Percentiles rank a stretch among this genome's conserved stretches.
Conservation (phyloP, 2,329 filamentous ascomycete species). For the Plectosphaerella plurivora region DNA sequence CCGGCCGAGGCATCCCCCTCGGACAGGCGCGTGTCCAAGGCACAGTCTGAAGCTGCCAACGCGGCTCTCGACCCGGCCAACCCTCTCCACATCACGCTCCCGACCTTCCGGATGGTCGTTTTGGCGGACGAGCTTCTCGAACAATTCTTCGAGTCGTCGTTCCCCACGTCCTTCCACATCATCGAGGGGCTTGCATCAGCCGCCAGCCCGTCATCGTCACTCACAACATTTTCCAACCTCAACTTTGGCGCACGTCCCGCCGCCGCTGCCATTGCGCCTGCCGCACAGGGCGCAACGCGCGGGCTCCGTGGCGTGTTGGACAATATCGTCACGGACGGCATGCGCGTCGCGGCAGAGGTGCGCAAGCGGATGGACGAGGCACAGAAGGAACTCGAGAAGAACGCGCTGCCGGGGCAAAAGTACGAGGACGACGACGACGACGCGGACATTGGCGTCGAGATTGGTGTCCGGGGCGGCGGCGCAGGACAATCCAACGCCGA, state of each 20-base stretch:
- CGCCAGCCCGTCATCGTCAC: slow-evolving; percentile 46
- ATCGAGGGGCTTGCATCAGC: slow-evolving; percentile 53
- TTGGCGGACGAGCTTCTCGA: slow-evolving; percentile 93
- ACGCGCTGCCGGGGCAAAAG: slow-evolving; percentile 59
- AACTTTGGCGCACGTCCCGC: slow-evolving; percentile 48
- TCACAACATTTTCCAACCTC: slow-evolving; percentile 81
- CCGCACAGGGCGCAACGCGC: slow-evolving; percentile 56
- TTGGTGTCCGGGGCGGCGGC: slow-evolving; percentile 30
- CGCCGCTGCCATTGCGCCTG: slow-evolving; percentile 30
- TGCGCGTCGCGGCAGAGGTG: slow-evolving; percentile 92
- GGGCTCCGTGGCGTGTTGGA: slow-evolving; percentile 90
- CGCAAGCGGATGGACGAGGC: slow-evolving; percentile 92
- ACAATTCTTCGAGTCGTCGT: slow-evolving; percentile 95
- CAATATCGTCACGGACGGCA: slow-evolving; percentile 95
- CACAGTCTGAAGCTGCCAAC: slow-evolving; percentile 75
- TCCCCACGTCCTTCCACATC: slow-evolving; percentile 88
- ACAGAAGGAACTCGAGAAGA: slow-evolving; percentile 84
- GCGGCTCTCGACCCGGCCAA: slow-evolving; percentile 88
- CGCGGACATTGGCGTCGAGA: slow-evolving; percentile 43
- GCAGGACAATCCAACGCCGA: slow-evolving; percentile 51
- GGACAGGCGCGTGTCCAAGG: slow-evolving; percentile 48
- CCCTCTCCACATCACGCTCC: slow-evolving; percentile 90
- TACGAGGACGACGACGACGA: slow-evolving; percentile 69
- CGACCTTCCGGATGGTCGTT: slow-evolving; percentile 98
- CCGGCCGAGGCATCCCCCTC: slow-evolving; percentile 12